Evolutionary conservation across 768 basidiomycete genomes (phyloP), one percentile per base, ranked within the genome.

Genomic region (Kwoniella sp.): DNA sequence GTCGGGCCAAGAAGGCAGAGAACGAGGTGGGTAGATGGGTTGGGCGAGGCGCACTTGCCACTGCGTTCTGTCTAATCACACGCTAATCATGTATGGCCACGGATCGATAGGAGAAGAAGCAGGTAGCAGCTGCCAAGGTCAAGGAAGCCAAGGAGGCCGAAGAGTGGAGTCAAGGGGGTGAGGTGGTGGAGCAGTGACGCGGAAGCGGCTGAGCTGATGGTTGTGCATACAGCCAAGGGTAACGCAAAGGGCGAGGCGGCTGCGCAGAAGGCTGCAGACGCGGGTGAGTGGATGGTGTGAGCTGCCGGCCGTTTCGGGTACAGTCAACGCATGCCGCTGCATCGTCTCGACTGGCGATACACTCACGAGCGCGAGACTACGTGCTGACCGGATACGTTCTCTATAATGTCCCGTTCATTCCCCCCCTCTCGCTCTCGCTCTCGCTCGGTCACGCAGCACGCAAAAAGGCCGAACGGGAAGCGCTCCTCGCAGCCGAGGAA

Each of bases 401-500:
- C n/a, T n/a, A n/a, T n/a, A n/a, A n/a, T n/a, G n/a, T n/a, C n/a
- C n/a, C n/a, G n/a, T n/a, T n/a, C n/a, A n/a, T n/a, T n/a, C n/a
- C n/a, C n/a, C n/a, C n/a, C n/a, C n/a, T n/a, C n/a, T n/a, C n/a
- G n/a, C n/a, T n/a, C 7, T 7, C 14, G 34, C 19, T 36, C 34
- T 36, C 14, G 14, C 5, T 36, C 15, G 8, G 8, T 9, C 20
- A 17, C 26, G 8, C 40, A 39, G 79, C 88, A n/a, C 86, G 86
- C 14, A 82, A 89, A 47, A 93, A 90, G 74, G 88, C 86, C 1
- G 89, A 90, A 79, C 84, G 81, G 61, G 88, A 87, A 3, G 82
- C 84, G 26, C 75, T 92, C 12, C 80, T 92, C 15, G 89, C 87
- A n/a, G 87, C 88, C 61, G 91, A 95, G 73, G 90, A 93, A 76